These are phyloP conservation scores for Colletotrichum magnum DNA, from an alignment of 2,329 filamentous ascomycete species.

Conservation along the genomic window DNA sequence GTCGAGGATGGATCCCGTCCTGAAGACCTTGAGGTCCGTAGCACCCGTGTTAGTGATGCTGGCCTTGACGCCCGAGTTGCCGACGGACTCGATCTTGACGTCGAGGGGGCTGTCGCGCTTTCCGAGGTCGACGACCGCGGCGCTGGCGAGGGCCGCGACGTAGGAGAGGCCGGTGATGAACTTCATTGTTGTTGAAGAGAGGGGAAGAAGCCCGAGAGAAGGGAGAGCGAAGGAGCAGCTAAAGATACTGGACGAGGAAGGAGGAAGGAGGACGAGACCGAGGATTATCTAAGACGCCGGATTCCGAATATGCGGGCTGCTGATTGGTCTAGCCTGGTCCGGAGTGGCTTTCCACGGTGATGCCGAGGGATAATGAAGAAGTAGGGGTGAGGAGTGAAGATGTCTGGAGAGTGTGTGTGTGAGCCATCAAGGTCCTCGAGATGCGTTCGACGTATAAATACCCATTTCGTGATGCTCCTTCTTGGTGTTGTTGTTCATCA, in stretches of 20 bases:
- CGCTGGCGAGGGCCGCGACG: constrained; percentile 53
- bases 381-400: constrained; percentile 11
- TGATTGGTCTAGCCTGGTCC: constrained; percentile 9
- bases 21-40: constrained; percentile 65
- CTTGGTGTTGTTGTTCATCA: neutral
- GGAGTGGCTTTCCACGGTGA: neutral
- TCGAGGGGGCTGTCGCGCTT: constrained; percentile 59
- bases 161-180: constrained; percentile 52
- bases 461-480: too few relatives aligned
- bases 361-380: too few relatives aligned
- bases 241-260: neutral
- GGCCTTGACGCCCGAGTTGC: constrained; percentile 68
- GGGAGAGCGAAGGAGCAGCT: neutral
- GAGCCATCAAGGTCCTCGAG: constrained; percentile 17
- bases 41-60: constrained; percentile 67
- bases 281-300: neutral
- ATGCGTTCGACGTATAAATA: neutral
- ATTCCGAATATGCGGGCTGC: neutral
- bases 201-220: neutral
- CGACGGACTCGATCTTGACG: constrained; percentile 61
- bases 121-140: constrained; percentile 50
- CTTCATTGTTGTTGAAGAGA: constrained; percentile 52
- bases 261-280: neutral
- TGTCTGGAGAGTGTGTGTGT: neutral
- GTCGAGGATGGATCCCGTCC: constrained; percentile 68